Conservation (phyloP, 441 rosid genomes). For the Pelargonium citronellum region DNA sequence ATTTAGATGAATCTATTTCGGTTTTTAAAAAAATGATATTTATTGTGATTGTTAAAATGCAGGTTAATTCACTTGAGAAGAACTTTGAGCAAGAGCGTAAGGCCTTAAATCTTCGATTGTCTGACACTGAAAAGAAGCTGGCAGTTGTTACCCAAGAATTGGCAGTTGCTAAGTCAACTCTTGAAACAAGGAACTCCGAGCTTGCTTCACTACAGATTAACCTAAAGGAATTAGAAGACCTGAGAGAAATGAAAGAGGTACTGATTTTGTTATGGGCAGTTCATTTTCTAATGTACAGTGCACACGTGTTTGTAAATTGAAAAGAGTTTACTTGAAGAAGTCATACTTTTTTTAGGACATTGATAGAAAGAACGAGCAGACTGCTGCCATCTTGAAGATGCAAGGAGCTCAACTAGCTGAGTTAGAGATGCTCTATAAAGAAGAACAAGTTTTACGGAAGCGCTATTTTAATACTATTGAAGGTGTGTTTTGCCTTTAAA, state of each 20-base stretch:
- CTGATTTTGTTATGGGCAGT: constrained; percentile 5
- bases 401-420: constrained; percentile 91
- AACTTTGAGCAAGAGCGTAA: constrained; percentile 62
- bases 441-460: constrained; percentile 82
- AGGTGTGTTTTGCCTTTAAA: constrained; percentile 37
- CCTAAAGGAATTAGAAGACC: constrained; percentile 76
- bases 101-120: constrained; percentile 48
- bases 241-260: constrained; percentile 98
- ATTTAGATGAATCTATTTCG: not conserved
- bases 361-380: constrained; percentile 92
- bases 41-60: constrained; percentile 19
- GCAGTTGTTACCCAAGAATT: constrained; percentile 50
- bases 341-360: constrained; percentile 57
- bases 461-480: constrained; percentile 87
- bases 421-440: constrained; percentile 74
- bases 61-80: constrained; percentile 52
- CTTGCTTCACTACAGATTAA: constrained; percentile 53
- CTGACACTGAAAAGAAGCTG: constrained; percentile 63
- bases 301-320: not conserved
- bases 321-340: constrained; percentile 7
- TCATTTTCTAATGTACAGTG: not conserved
- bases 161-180: constrained; percentile 47
- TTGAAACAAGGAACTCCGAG: constrained; percentile 48
- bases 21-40: not conserved
- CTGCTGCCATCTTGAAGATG: constrained; percentile 94